Base-by-base conservation (phyloP, 2,329 filamentous ascomycete species). In the Ascochyta koolunga region DNA sequence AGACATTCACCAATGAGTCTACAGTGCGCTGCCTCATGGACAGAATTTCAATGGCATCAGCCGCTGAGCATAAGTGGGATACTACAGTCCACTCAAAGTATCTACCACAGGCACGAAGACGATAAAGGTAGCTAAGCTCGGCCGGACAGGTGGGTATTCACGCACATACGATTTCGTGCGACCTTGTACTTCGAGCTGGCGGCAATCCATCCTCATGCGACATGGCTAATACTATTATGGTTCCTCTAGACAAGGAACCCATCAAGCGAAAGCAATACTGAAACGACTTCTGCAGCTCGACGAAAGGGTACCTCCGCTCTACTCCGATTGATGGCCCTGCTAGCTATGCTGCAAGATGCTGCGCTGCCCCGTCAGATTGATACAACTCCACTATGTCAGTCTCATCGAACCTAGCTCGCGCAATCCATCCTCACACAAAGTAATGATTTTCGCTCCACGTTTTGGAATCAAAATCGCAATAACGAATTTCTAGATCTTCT, bases 331-430 rank as follows among this genome's bases (percentile, higher is more conserved):
- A 42, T 9, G 18, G 33, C 6, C 25, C 16, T 21, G 18, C 33
- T 19, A 16, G 15, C 22, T 10, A n/a, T 38, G 43, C 24, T 47
- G 50, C 42, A 47, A 33, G 43, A 41, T 53, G 18, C 42, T 53
- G 43, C 42, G 31, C 19, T 31, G 25, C 43, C 25, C 18, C 21
- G 15, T 3, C 9, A n/a, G 32, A 42, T 22, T 32, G 37, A 46
- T 24, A 11, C 22, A 27, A 15, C 32, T 33, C 38, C n/a, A 32
- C 25, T 11, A 15, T 15, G 16, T 35, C 18, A 18, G 21, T 27
- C n/a, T 24, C 19, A 10, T 6, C 15, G 13, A 15, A 21, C n/a
- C 13, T 31, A 27, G 22, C 15, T 25, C 8, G n/a, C 16, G 10
- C n/a, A 11, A 6, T 27, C 8, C 29, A 27, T 21, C 5, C 11